Conservation (phyloP, 441 rosid genomes). For the Pelargonium hybrid region DNA sequence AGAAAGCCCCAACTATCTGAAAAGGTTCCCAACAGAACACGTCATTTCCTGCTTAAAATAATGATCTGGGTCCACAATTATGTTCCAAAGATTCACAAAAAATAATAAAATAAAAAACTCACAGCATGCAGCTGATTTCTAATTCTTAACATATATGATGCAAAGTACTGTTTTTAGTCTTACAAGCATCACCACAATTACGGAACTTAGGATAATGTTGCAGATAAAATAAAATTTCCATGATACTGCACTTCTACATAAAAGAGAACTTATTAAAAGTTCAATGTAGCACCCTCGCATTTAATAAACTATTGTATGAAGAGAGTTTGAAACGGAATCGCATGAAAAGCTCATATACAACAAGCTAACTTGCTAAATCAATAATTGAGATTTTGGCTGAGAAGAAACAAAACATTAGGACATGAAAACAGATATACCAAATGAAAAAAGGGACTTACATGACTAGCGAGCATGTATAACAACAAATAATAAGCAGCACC, state of each 20-base stretch:
- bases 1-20: conserved; percentile 90
- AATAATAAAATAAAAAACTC: not conserved
- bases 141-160: not conserved
- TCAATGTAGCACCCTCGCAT: not conserved
- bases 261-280: not conserved
- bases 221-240: not conserved
- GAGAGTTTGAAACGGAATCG: not conserved
- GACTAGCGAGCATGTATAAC: conserved; percentile 94
- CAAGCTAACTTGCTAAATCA: not conserved
- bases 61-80: not conserved
- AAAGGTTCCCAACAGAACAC: conserved; percentile 18
- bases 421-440: not conserved
- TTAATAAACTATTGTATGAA: not conserved
- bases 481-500: conserved; percentile 95
- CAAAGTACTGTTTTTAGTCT: not conserved
- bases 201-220: too few relatives aligned
- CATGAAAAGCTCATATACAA: not conserved
- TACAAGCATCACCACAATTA: not conserved
- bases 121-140: not conserved
- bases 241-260: not conserved
- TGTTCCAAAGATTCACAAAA: not conserved
- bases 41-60: not conserved
- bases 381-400: not conserved
- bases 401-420: conserved; percentile 4
- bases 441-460: conserved; percentile 47